These are phyloP conservation scores for Debaryomyces maramus DNA, from an alignment of 805 yeast species.

Conservation along the genomic window DNA sequence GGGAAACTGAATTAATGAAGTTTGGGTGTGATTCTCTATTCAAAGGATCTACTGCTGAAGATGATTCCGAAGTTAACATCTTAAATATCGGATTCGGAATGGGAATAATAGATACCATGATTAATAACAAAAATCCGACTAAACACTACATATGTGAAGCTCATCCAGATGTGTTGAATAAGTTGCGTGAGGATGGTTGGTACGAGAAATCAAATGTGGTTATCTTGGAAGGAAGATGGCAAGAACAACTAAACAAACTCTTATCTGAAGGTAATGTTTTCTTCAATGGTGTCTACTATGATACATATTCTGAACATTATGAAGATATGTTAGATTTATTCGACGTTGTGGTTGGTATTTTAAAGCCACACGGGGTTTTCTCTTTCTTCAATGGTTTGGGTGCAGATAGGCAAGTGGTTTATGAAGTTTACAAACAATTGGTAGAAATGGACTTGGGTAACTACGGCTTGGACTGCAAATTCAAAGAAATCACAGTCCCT, in stretches of 20 bases:
- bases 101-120: slow-evolving; percentile 90
- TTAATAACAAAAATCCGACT: slow-evolving; percentile 57
- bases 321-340: slow-evolving; percentile 83
- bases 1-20: slow-evolving; percentile 85
- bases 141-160: slow-evolving; percentile 91
- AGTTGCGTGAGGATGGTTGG: slow-evolving; percentile 80
- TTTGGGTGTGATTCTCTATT: slow-evolving; percentile 77
- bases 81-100: slow-evolving; percentile 93
- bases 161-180: slow-evolving; percentile 82
- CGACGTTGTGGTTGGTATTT: slow-evolving; percentile 76
- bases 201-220: slow-evolving; percentile 68
- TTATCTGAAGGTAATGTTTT: slow-evolving; percentile 62
- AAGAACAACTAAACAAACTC: slow-evolving; percentile 68
- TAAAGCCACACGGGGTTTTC: slow-evolving; percentile 80
- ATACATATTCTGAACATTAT: slow-evolving; percentile 91
- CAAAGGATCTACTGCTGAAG: slow-evolving; percentile 37
- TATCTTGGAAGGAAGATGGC: slow-evolving; percentile 90
- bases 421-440: slow-evolving; percentile 76
- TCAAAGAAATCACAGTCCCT: slow-evolving; percentile 50
- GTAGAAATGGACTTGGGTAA: slow-evolving; percentile 77
- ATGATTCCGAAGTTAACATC: slow-evolving; percentile 47
- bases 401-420: slow-evolving; percentile 43
- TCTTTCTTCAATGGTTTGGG: slow-evolving; percentile 86
- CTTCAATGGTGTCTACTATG: slow-evolving; percentile 91
- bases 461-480: slow-evolving; percentile 73